Evolutionary conservation across 176 grass and related monocot species (phyloP).

Genomic region (Thinopyrum elongatum): DNA sequence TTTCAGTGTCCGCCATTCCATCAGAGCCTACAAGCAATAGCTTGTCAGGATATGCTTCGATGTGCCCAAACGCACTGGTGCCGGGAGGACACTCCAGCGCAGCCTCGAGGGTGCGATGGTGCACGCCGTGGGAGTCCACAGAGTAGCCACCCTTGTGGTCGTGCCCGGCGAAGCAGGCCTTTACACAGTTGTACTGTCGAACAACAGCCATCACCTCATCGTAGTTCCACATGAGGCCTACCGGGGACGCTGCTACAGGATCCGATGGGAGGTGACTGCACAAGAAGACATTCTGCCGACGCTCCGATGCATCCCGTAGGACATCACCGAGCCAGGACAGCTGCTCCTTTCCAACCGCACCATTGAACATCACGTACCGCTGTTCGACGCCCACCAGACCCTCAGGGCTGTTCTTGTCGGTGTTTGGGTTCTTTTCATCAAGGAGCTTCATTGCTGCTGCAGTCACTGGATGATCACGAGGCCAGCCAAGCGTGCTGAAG

Average conservation of each 20-base stretch:
- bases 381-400: conserved; percentile 57
- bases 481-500: conserved; percentile 85
- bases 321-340: conserved; percentile 64
- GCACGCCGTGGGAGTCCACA: conserved; percentile 64
- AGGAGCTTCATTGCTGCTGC: conserved; percentile 54
- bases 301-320: conserved; percentile 41
- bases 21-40: conserved; percentile 73
- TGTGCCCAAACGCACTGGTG: conserved; percentile 57
- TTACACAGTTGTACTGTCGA: conserved; percentile 70
- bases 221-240: conserved; percentile 85
- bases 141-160: conserved; percentile 76
- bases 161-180: conserved; percentile 79
- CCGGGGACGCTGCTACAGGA: conserved; percentile 44
- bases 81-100: conserved; percentile 85
- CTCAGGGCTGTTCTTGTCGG: conserved; percentile 81
- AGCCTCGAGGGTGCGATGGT: conserved; percentile 78
- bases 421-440: conserved; percentile 71
- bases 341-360: conserved; percentile 73
- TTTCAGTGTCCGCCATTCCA: conserved; percentile 62
- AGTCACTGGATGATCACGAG: conserved; percentile 56
- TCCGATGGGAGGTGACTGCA: conserved; percentile 87
- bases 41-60: conserved; percentile 73
- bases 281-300: conserved; percentile 60
- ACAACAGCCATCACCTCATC: conserved; percentile 88
- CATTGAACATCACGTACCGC: conserved; percentile 83